Conservation (phyloP, 164 flowering plant genomes). For the Magnolia officinalis region DNA sequence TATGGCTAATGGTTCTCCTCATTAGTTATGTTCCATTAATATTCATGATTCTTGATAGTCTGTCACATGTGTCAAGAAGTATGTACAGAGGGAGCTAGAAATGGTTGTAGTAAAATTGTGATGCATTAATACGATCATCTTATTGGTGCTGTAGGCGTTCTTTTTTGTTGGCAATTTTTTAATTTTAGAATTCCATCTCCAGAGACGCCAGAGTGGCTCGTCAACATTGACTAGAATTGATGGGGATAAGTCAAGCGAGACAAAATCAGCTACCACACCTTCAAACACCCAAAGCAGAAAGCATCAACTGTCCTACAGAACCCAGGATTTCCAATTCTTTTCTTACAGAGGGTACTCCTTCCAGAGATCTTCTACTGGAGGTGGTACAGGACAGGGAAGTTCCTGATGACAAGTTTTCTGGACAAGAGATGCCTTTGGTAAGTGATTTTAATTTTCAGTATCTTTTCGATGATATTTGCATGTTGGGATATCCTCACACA, state of each 20-base stretch:
- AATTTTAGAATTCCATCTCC: constrained; percentile 11
- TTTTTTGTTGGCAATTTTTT: not conserved
- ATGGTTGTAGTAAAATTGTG: not conserved
- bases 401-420: constrained; percentile 47
- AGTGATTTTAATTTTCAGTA: constrained; percentile 11
- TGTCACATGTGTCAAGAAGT: not conserved
- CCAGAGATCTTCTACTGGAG: constrained; percentile 51
- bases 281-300: constrained; percentile 88
- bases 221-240: constrained; percentile 46
- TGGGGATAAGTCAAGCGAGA: constrained; percentile 86
- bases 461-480: not conserved
- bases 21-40: not conserved
- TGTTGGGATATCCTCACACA: no score
- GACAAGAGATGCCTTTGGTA: constrained; percentile 72
- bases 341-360: constrained; percentile 51
- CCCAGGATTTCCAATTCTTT: constrained; percentile 59
- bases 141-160: not conserved
- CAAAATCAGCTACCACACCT: constrained; percentile 72
- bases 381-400: constrained; percentile 47
- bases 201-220: constrained; percentile 78
- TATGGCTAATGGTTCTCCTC: not conserved
- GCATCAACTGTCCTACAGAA: constrained; percentile 50
- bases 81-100: not conserved
- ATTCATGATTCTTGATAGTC: not conserved
- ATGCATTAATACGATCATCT: not conserved